Evolutionary conservation across 345 rosid genomes (phyloP), one percentile per base, ranked within the genome.

Genomic region (Linum usitatissimum): DNA sequence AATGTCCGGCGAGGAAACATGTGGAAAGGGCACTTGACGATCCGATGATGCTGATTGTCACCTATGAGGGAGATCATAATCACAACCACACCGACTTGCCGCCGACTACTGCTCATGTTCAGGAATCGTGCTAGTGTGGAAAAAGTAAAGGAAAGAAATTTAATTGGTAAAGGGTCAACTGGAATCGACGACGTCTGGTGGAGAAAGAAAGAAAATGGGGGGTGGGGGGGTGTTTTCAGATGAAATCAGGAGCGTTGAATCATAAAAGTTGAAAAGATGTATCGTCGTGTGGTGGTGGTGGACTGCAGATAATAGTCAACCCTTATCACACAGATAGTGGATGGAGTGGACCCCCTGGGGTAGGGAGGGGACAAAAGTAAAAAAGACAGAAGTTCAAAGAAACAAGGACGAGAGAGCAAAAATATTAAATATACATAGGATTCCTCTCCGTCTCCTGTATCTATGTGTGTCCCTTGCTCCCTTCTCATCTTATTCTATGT

Each of bases 1-100:
- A 90, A 0, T 91, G 98, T 23, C 95, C 98, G 20, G 98, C 98
- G 45, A 80, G 96, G 56, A 91, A 91, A 75, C 98, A 88, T 61
- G 96, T 91, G 69, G 98, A 91, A 77, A 78, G 98, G 56, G 95
- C 89, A 10, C 63, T 70, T 0, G 96, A 88, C 70, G 91, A 91
- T 61, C 73, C 92, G 17, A 80, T 74, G 83, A 88, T 88, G 82
- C 80, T 91, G 28, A 77, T 84, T 39, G 89, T 91, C 42, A 86
- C 98, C 3, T 91, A 91, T 69, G 98, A 91, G 71, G 95, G 89
- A 40, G 95, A 86, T 14, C 96, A 88, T 71, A 86, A 64, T 67
- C 98, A 91, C 60, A 38, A 77, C 18, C 73, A 30, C 5, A 45
- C 64, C 9, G 86, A 81, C n/a, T 61, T 70, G 4, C 70, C 82